phyloP scores from a whole-genome alignment of 768 basidiomycete species.

The Tulasnella sp. region DNA sequence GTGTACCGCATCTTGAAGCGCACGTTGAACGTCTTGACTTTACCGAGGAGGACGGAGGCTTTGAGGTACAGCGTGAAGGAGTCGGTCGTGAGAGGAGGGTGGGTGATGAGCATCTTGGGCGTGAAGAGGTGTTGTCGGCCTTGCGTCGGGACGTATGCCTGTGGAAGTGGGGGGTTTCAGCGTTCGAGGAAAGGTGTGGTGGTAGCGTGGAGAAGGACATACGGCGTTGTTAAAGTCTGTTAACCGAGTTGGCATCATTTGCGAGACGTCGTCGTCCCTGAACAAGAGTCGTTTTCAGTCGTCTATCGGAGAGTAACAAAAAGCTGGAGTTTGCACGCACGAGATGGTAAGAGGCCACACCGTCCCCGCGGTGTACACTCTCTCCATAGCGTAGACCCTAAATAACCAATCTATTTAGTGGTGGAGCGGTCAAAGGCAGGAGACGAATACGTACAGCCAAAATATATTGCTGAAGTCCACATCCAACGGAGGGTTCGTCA shows the following conservation, averaged over 20 bases:
- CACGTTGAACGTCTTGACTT: slow-evolving; percentile 13
- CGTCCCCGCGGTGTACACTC: not conserved
- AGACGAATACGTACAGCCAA: slow-evolving; percentile 3
- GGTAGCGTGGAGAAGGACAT: not conserved
- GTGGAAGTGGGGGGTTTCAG: not conserved
- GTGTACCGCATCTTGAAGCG: not conserved
- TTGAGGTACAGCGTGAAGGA: slow-evolving; percentile 16
- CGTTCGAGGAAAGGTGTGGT: not conserved
- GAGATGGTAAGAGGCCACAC: not conserved
- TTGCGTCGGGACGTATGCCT: not conserved
- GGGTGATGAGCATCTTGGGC: slow-evolving; percentile 5
- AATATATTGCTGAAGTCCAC: not conserved
- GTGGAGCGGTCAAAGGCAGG: not conserved
- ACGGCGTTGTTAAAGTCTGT: not conserved
- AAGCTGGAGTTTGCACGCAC: not conserved
- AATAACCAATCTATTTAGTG: not conserved
- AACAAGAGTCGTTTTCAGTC: not conserved
- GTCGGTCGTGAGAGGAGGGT: slow-evolving; percentile 8
- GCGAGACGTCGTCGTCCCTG: slow-evolving; percentile 1
- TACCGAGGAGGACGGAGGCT: not conserved
- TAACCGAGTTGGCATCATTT: slow-evolving; percentile 9
- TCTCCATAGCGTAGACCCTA: not conserved
- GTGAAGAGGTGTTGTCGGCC: slow-evolving; percentile 6
- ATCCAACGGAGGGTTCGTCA: not conserved
- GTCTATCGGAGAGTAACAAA: not conserved